Evolutionary conservation across 768 basidiomycete genomes (phyloP), one percentile per base, ranked within the genome.

Genomic region (Kondoa subrosea): DNA sequence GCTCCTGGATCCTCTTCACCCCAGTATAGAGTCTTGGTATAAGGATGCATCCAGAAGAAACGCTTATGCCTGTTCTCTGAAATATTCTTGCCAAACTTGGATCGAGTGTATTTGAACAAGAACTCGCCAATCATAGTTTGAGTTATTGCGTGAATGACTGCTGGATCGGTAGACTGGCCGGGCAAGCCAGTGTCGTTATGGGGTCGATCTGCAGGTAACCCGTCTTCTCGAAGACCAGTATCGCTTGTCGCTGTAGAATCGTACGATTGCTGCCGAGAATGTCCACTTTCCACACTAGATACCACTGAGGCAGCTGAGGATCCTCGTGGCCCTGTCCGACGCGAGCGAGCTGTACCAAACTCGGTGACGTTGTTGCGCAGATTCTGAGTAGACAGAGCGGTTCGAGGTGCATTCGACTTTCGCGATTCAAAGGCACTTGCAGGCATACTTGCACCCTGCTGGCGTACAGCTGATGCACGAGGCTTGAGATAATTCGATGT

Each of bases 81-180:
- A 76, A 91, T 83, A 15, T 90, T 91, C 77, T 88, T 92, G 27
- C 91, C 90, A 74, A 97, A 84, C 21, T 88, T 79, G 67, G 84
- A 83, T 64, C 93, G 82, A 8, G 93, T 96, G 78, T 99, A 96
- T 81, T 97, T 97, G 83, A 88, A 89, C 79, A 99, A 77, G 78
- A 91, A 96, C 80, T 97, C 93, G 63, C 95, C 93, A 72, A 97
- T 97, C 95, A 99, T 99, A 27, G 92, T 95, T 81, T 97, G 93
- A 17, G 95, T 99, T 73, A 97, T 96, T 1, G 92, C 87, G 76
- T 96, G 93, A 72, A 97, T 95, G 74, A 95, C 79, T 1, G 81
- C 79, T 2, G 91, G 92, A 75, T 99, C 93, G 30, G 93, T 95
- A 25, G 85, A 79, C 58, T 50, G 40, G 21, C 40, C 40, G 8